phyloP scores from a whole-genome alignment of 2,329 filamentous ascomycete genomes.

The Orbilia ellipsospora region DNA sequence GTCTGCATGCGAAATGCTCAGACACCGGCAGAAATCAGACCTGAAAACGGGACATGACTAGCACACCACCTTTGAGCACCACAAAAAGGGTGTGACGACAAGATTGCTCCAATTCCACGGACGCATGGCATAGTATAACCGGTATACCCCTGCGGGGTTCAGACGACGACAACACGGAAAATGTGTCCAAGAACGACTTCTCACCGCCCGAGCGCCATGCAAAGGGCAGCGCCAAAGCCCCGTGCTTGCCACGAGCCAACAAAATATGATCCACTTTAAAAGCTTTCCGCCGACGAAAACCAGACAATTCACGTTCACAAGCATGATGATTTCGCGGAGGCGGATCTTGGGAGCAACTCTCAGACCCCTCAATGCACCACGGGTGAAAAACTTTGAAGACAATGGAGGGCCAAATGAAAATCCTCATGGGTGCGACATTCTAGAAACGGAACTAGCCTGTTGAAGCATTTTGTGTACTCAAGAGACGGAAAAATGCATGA shows the following conservation, averaged over 20 bases:
- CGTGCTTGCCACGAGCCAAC: slow-evolving; percentile 32
- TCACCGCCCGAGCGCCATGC: slow-evolving; percentile 28
- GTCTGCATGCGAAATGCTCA: slow-evolving; percentile 21
- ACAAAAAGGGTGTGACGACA: slow-evolving; percentile 24
- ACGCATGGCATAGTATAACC: too few relatives aligned
- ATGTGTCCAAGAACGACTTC: not conserved
- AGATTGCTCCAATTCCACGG: not conserved
- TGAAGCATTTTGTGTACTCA: not conserved
- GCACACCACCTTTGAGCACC: not conserved
- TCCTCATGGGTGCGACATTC: not conserved
- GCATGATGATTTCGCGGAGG: too few relatives aligned
- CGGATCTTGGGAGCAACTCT: slow-evolving; percentile 8
- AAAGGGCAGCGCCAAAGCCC: not conserved
- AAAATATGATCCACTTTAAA: not conserved
- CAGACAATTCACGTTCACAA: too few relatives aligned
- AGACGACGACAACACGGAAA: too few relatives aligned
- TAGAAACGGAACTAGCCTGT: too few relatives aligned
- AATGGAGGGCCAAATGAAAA: slow-evolving; percentile 27
- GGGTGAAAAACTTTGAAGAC: slow-evolving; percentile 4
- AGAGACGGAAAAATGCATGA: slow-evolving; percentile 8
- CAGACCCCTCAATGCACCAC: slow-evolving; percentile 22
- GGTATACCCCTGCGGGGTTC: too few relatives aligned
- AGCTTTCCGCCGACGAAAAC: not conserved
- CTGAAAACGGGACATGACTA: slow-evolving; percentile 30
- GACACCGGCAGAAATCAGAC: slow-evolving; percentile 12